Evolutionary conservation across 768 basidiomycete species (phyloP), one percentile per base, ranked within the genome.

Genomic region (Termitomyces sp.): DNA sequence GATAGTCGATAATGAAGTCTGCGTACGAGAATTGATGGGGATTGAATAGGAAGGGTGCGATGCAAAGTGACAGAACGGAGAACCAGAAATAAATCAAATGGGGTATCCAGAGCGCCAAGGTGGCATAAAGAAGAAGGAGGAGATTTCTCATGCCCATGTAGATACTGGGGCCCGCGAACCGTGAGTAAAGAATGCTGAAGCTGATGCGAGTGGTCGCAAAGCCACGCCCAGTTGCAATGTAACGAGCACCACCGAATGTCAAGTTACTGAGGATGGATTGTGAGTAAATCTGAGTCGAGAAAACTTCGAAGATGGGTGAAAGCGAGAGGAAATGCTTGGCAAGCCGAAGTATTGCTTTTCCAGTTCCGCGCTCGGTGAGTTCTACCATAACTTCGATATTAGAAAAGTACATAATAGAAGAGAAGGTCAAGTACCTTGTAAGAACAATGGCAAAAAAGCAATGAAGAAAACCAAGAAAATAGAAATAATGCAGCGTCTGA

Each of bases 401-500:
- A n/a, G 28, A 38, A 51, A 50, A 4, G n/a, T 12, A 11, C n/a
- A 11, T 12, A 17, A 1, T 7, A 2, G n/a, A 6, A n/a, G 21
- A 41, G n/a, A 33, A 28, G 9, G 3, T 15, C 11, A 70, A 80
- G 44, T 65, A 94, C 93, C 94, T 87, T 95, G 93, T 63, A 98
- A 78, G 80, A 97, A 98, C 57, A 98, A 76, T 4, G 95, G 95
- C 70, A 98, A 79, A 80, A 98, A 98, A 40, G 95, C 92, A 63
- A 98, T 94, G 78, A 94, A 87, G 81, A 99, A 98, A 62, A 99
- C 96, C 78, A 99, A 81, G 83, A 98, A 98, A 65, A 99, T 98
- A 54, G 94, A 96, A 61, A 95, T 74, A 68, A 99, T 93, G 71
- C 91, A 97, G 55, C 94, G 92, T 70, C 89, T 87, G 70, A 98